Percentiles rank a stretch among this genome's conserved stretches.
phyloP scores from a whole-genome alignment of 1,284 basidiomycete species.

The Pseudozyma hubeiensis region DNA sequence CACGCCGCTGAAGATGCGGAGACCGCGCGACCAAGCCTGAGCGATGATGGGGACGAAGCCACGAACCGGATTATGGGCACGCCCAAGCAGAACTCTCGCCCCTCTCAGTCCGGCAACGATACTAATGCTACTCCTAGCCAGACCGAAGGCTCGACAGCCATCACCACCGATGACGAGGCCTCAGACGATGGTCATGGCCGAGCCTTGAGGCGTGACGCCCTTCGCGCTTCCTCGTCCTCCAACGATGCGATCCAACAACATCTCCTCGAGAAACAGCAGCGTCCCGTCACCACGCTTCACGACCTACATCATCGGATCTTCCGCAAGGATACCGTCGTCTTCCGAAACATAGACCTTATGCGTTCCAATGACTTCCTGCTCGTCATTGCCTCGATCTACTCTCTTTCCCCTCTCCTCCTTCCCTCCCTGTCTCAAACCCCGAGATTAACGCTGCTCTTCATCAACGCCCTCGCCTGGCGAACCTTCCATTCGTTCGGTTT shows the following conservation, averaged over 20 bases:
- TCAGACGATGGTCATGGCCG: slow-evolving; percentile 27
- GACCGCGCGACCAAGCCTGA: not conserved
- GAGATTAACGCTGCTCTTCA: slow-evolving; percentile 77
- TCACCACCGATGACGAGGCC: slow-evolving; percentile 42
- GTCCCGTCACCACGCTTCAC: slow-evolving; percentile 74
- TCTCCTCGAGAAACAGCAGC: slow-evolving; percentile 22
- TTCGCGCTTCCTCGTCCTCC: slow-evolving; percentile 39
- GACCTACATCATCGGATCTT: slow-evolving; percentile 92
- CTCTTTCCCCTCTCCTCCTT: slow-evolving; percentile 69
- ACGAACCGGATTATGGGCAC: not conserved
- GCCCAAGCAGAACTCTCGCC: not conserved
- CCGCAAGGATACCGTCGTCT: slow-evolving; percentile 83
- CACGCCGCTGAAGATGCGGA: slow-evolving; percentile 9
- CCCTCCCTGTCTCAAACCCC: slow-evolving; percentile 39
- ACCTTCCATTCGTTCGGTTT: slow-evolving; percentile 89
- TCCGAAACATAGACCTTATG: slow-evolving; percentile 85
- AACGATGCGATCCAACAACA: slow-evolving; percentile 39
- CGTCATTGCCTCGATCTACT: slow-evolving; percentile 75
- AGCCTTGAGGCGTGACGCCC: slow-evolving; percentile 19
- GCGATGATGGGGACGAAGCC: not conserved
- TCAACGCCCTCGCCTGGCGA: slow-evolving; percentile 87
- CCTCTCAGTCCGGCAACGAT: not conserved
- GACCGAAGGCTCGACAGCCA: slow-evolving; percentile 46
- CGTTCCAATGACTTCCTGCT: slow-evolving; percentile 79
- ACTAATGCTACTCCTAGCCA: slow-evolving; percentile 40